A percentile compares a stretch with the other conserved stretches of the same genome.
These are phyloP conservation scores for Wickerhamomyces xylosicus DNA, from an alignment of 805 yeast species.

Conservation along the genomic window DNA sequence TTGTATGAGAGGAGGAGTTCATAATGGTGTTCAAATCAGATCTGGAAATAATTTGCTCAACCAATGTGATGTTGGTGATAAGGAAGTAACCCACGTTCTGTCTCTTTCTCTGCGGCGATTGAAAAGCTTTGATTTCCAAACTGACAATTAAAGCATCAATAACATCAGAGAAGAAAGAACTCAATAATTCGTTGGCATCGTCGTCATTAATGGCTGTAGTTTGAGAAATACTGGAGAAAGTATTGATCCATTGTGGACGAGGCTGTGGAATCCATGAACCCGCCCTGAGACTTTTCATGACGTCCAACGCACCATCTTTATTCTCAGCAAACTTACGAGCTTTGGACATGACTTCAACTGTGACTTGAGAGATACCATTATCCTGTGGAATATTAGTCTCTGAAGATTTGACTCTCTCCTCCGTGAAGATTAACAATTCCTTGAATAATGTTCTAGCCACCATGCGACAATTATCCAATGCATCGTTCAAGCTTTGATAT, in stretches of 20 bases:
- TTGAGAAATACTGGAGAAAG: constrained; percentile 38
- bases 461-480: constrained; percentile 18
- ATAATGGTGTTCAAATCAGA: constrained; percentile 45
- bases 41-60: constrained; percentile 64
- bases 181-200: constrained; percentile 41
- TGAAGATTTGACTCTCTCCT: constrained; percentile 34
- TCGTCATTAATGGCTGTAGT: constrained; percentile 26
- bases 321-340: constrained; percentile 57
- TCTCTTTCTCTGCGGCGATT: constrained; percentile 18
- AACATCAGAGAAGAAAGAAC: constrained; percentile 66
- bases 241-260: constrained; percentile 41
- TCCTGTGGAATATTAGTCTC: constrained; percentile 45
- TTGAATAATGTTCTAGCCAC: constrained; percentile 35
- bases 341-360: constrained; percentile 62
- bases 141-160: constrained; percentile 62
- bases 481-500: constrained; percentile 9
- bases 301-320: constrained; percentile 36
- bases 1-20: constrained; percentile 47
- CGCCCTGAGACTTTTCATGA: constrained; percentile 40
- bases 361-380: constrained; percentile 58
- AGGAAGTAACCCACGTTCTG: constrained; percentile 56
- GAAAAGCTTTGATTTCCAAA: constrained; percentile 49
- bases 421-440: constrained; percentile 49
- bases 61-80: constrained; percentile 57
- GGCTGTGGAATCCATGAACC: constrained; percentile 63